Evolutionary conservation across 352 stramenopile genomes (phyloP), one percentile per base, ranked within the genome.

Genomic region (Achlya hypogyna): DNA sequence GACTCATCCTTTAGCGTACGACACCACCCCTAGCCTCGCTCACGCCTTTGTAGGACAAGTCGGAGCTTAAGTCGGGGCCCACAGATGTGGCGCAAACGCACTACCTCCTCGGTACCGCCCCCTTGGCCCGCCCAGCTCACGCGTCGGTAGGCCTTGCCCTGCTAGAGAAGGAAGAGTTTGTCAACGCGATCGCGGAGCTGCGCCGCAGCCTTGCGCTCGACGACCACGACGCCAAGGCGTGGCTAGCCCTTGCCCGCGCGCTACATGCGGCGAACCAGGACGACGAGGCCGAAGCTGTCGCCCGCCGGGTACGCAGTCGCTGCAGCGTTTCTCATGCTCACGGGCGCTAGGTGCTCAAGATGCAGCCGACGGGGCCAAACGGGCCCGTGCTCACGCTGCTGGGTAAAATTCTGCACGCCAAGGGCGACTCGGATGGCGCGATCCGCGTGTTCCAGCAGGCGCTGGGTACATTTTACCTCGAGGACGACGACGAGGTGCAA

Each of bases 321-420:
- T 6, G 16, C 6, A 54, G 6, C 29, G 34, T 16, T 6, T 16
- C 34, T 14, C 6, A 6, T 42, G 34, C 6, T 42, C 34, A 14
- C 6, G 34, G 6, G 6, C 23, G 6, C 6, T 16, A 56, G 49
- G 49, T 56, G 31, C 31, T 56, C 25, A 3, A 56, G 31, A 38
- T 35, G 27, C 73, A 79, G 10, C 67, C 89, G 12, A 76, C 63
- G 5, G 67, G 71, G 2, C 77, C 82, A 34, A 91, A 81, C 66
- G 90, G 91, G 64, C 71, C 78, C 40, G 78, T 76, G 18, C 69
- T 91, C 60, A 89, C 85, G 38, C 75, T 92, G 53, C 70, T 92
- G 23, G 85, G 85, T 53, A 94, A 92, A 74, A 91, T 94, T 40
- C 68, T 94, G 49, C 81, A 94, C 63, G 75, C 85, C 2, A 82